Conservation (phyloP, 306 rosid genomes). For the Sophora flavescens region DNA sequence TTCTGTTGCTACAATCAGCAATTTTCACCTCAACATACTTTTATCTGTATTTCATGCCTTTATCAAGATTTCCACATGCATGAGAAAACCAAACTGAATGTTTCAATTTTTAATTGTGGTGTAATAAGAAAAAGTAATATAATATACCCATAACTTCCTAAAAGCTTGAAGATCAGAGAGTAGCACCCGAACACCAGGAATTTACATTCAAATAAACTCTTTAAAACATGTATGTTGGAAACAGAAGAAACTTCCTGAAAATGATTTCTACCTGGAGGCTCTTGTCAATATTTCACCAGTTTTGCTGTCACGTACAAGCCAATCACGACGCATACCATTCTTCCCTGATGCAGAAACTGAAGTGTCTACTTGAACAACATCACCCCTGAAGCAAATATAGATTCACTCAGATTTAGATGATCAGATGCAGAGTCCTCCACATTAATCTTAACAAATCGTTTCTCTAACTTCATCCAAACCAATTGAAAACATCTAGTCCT, state of each 20-base stretch:
- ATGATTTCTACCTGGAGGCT: slow-evolving; percentile 81
- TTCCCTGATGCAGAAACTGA: slow-evolving; percentile 91
- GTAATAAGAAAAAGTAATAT: slow-evolving; percentile 3
- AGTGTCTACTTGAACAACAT: slow-evolving; percentile 94
- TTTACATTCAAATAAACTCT: slow-evolving; percentile 14
- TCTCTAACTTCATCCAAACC: slow-evolving; percentile 3
- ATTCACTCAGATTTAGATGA: slow-evolving; percentile 45
- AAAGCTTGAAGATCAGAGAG: slow-evolving; percentile 17
- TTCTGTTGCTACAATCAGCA: slow-evolving; percentile 1
- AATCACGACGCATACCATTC: slow-evolving; percentile 97
- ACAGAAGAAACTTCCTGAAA: slow-evolving; percentile 14
- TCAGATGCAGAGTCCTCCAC: slow-evolving; percentile 30
- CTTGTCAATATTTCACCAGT: slow-evolving; percentile 81
- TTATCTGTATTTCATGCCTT: background rate
- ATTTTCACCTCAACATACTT: background rate
- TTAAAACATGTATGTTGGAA: slow-evolving; percentile 12
- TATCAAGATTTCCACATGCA: slow-evolving; percentile 15
- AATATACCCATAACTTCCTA: slow-evolving; percentile 7
- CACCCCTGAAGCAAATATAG: slow-evolving; percentile 74
- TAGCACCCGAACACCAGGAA: slow-evolving; percentile 3
- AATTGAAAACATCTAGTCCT: background rate
- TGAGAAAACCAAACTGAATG: slow-evolving; percentile 24
- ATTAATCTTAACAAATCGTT: slow-evolving; percentile 11
- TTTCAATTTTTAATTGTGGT: slow-evolving; percentile 11
- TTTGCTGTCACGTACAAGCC: slow-evolving; percentile 75